Evolutionary conservation across 2,329 filamentous ascomycete species (phyloP).

Genomic region (Dactylonectria estremocensis): DNA sequence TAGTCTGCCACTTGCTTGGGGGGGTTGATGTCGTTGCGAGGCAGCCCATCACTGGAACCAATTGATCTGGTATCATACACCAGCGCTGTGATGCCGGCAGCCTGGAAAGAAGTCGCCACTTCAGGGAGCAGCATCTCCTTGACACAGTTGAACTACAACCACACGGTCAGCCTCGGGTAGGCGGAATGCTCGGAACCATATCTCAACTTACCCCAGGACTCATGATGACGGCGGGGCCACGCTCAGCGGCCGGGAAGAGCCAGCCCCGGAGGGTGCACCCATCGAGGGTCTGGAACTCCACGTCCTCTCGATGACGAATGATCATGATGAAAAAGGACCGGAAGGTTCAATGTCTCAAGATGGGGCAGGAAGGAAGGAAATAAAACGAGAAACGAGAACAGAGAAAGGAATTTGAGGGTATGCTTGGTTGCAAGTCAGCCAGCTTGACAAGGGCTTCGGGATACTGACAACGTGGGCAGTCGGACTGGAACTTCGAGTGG

Average conservation of each 20-base stretch:
- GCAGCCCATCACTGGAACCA: conserved; percentile 56
- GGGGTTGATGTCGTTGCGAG: conserved; percentile 57
- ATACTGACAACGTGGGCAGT: not conserved
- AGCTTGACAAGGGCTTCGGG: not conserved
- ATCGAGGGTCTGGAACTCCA: conserved; percentile 60
- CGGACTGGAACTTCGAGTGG: not conserved
- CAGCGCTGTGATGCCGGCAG: conserved; percentile 53
- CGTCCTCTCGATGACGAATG: conserved; percentile 40
- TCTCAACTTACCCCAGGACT: conserved; percentile 46
- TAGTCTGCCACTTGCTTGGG: conserved; percentile 51
- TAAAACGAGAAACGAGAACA: not conserved
- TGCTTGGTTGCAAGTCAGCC: not conserved
- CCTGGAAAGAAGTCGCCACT: conserved; percentile 52
- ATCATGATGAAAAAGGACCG: conserved; percentile 16
- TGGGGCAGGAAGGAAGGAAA: not conserved
- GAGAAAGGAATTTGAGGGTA: not conserved
- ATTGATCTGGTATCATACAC: conserved; percentile 55
- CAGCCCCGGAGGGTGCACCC: conserved; percentile 56
- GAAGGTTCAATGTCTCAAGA: not conserved
- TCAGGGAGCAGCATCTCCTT: conserved; percentile 54
- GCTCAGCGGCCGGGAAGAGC: conserved; percentile 51
- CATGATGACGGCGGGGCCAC: conserved; percentile 49
- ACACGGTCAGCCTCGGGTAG: not conserved
- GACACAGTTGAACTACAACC: conserved; percentile 35
- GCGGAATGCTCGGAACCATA: not conserved